These are phyloP conservation scores for Suillus lakei DNA, from an alignment of 768 basidiomycete genomes.

Conservation along the genomic window DNA sequence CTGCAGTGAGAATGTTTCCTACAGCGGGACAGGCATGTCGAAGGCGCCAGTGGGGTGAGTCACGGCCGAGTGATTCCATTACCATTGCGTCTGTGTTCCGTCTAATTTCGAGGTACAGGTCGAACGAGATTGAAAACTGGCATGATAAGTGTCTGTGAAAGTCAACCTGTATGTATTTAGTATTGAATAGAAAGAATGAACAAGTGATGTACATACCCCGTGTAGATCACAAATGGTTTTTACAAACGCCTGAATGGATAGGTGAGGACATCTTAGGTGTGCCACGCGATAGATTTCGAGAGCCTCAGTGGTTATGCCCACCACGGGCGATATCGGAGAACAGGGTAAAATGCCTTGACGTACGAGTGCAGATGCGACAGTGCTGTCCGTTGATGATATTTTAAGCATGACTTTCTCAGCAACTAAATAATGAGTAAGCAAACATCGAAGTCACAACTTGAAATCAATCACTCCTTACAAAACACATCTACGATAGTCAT, in stretches of 20 bases:
- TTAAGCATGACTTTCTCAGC: neutral
- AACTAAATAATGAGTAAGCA: neutral
- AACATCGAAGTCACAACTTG: no score
- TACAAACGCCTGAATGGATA: conserved; percentile 23
- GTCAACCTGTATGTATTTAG: conserved; percentile 1
- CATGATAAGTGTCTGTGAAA: conserved; percentile 12
- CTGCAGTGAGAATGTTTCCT: no score
- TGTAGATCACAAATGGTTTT: conserved; percentile 23
- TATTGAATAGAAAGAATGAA: neutral
- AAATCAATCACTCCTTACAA: neutral
- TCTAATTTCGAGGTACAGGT: conserved; percentile 31
- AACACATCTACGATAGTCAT: conserved; percentile 2
- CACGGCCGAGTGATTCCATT: conserved; percentile 13
- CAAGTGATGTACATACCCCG: neutral
- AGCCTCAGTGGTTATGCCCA: conserved; percentile 10
- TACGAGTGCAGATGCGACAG: conserved; percentile 9
- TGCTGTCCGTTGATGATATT: neutral
- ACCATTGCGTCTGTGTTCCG: conserved; percentile 17
- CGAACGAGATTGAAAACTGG: conserved; percentile 31
- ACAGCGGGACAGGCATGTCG: no score
- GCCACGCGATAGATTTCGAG: conserved; percentile 18
- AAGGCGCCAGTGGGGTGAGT: conserved; percentile 10
- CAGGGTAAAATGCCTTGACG: conserved; percentile 14
- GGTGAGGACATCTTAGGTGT: conserved; percentile 17
- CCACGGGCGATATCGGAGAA: conserved; percentile 8